Conservation (phyloP, 441 rosid genomes). For the Erodium texanum region DNA sequence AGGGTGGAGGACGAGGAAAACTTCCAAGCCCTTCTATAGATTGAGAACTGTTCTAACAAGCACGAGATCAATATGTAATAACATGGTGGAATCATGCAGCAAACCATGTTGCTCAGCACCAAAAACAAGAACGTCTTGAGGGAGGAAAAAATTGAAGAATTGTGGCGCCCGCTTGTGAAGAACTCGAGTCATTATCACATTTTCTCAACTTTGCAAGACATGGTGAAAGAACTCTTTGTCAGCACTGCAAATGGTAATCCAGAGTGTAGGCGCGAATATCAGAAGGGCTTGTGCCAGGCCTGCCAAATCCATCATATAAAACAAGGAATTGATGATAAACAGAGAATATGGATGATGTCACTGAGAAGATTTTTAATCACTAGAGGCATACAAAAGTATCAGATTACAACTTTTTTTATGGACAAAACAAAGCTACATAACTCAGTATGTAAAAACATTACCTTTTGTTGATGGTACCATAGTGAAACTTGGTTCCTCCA, state of each 20-base stretch:
- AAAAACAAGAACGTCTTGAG: background rate
- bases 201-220: background rate
- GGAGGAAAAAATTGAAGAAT: background rate
- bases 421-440: too few species aligned
- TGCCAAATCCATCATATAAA: slow-evolving; percentile 27
- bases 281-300: slow-evolving; percentile 90
- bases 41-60: too few species aligned
- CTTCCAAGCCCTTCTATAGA: too few species aligned
- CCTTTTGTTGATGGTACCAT: slow-evolving; percentile 87
- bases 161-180: background rate
- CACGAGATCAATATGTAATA: too few species aligned
- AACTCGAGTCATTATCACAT: background rate
- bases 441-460: too few species aligned
- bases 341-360: background rate
- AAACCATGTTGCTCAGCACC: too few species aligned
- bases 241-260: slow-evolving; percentile 69
- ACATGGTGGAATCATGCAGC: too few species aligned
- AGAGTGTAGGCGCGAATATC: slow-evolving; percentile 67
- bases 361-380: too few species aligned
- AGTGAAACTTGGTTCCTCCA: slow-evolving; percentile 65
- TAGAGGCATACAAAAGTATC: too few species aligned
- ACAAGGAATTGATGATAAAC: background rate
- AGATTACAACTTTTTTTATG: too few species aligned
- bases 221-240: slow-evolving; percentile 16
- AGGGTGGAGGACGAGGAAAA: too few species aligned